Conservation (phyloP, 176 grass and related monocot genomes). For the Pontederia crassipes region DNA sequence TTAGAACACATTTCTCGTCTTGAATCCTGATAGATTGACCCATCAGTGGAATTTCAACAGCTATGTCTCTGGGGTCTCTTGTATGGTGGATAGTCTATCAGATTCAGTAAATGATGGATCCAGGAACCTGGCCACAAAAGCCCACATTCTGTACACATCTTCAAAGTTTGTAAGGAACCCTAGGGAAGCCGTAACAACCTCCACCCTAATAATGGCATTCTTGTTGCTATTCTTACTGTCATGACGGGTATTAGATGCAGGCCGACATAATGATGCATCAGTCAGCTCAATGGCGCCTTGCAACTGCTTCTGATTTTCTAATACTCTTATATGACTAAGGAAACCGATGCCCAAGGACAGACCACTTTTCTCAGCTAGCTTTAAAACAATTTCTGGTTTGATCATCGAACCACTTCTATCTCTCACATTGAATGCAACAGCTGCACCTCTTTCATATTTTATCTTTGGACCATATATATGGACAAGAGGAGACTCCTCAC, state of each 20-base stretch:
- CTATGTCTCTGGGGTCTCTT: constrained; percentile 49
- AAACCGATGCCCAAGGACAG: constrained; percentile 74
- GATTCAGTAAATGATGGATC: constrained; percentile 60
- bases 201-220: constrained; percentile 41
- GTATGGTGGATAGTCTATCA: constrained; percentile 64
- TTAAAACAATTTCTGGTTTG: constrained; percentile 71
- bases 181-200: constrained; percentile 86
- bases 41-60: constrained; percentile 4
- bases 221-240: constrained; percentile 50
- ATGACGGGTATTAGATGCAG: constrained; percentile 31
- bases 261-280: constrained; percentile 40
- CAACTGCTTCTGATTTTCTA: constrained; percentile 42
- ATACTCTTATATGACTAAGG: constrained; percentile 70
- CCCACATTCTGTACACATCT: constrained; percentile 90
- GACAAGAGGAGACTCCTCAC: constrained; percentile 51
- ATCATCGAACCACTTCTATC: constrained; percentile 50
- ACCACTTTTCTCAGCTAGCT: constrained; percentile 77
- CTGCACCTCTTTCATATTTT: constrained; percentile 94
- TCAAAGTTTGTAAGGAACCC: constrained; percentile 97
- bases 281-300: constrained; percentile 42
- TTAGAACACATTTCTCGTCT: constrained; percentile 5
- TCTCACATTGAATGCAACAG: constrained; percentile 93
- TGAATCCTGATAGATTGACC: not conserved
- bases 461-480: constrained; percentile 96
- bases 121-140: constrained; percentile 84